These are phyloP conservation scores for Otatea glauca DNA, from an alignment of 176 grass and related monocot genomes.

Conservation along the genomic window DNA sequence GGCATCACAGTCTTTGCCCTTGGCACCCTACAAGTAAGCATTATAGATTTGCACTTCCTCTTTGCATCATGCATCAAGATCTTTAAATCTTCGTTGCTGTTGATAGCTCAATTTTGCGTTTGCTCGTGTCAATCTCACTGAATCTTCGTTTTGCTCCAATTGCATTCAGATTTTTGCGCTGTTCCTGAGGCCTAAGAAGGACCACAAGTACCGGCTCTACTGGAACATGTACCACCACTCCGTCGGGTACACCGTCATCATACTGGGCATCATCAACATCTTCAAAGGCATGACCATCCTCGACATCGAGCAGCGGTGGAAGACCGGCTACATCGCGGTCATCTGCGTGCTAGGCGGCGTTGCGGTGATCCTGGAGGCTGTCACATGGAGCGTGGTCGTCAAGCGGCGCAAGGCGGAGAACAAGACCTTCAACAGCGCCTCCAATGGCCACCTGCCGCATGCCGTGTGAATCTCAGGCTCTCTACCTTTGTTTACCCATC, in stretches of 20 bases:
- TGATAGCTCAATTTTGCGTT: not conserved
- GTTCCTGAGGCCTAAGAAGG: slow-evolving; percentile 61
- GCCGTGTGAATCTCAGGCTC: not conserved
- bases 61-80: not conserved
- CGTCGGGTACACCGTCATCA: slow-evolving; percentile 59
- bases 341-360: slow-evolving; percentile 40
- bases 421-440: slow-evolving; percentile 41
- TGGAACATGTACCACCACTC: slow-evolving; percentile 81
- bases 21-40: slow-evolving; percentile 58
- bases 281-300: slow-evolving; percentile 70
- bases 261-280: slow-evolving; percentile 60
- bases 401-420: slow-evolving; percentile 34
- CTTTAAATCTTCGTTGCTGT: not conserved
- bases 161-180: slow-evolving; percentile 53
- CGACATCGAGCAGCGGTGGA: slow-evolving; percentile 52
- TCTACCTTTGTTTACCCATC: not conserved
- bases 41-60: not conserved
- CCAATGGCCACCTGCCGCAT: slow-evolving; percentile 23
- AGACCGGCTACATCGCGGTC: slow-evolving; percentile 41
- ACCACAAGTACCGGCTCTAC: slow-evolving; percentile 57
- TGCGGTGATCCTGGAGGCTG: slow-evolving; percentile 45
- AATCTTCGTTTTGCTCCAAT: not conserved
- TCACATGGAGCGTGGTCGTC: slow-evolving; percentile 62
- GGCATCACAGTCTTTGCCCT: slow-evolving; percentile 58
- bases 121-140: not conserved